phyloP scores from a whole-genome alignment of 345 rosid species.

The Lenwebbia sp. region DNA sequence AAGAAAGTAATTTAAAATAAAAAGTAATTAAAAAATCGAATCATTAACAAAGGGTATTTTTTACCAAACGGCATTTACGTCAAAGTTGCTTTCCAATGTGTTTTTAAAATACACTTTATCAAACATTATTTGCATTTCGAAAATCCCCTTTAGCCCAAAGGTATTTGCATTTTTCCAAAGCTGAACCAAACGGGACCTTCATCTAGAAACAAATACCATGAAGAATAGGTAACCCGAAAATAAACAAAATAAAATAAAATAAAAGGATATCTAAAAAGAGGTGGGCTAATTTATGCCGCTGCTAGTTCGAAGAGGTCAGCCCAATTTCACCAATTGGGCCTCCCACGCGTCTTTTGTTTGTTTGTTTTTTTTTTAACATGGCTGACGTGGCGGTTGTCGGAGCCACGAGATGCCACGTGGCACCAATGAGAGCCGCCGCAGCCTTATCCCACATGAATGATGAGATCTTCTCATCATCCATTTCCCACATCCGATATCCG shows the following conservation, averaged over 20 bases:
- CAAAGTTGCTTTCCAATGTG: too few species aligned
- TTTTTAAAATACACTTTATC: too few species aligned
- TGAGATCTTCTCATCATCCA: conserved; percentile 24
- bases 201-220: not conserved
- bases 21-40: too few species aligned
- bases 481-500: conserved; percentile 22
- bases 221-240: not conserved
- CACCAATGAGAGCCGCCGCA: conserved; percentile 20
- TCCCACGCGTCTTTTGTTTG: not conserved
- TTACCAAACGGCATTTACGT: too few species aligned
- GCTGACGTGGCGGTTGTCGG: not conserved
- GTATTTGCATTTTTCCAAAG: too few species aligned
- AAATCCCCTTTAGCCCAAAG: too few species aligned
- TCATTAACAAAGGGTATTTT: too few species aligned
- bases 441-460: conserved; percentile 52
- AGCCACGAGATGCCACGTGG: not conserved
- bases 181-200: too few species aligned
- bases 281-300: not conserved
- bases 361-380: not conserved
- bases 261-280: not conserved
- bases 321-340: not conserved
- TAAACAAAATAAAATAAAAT: accelerated
- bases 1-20: too few species aligned
- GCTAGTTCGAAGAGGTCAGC: not conserved
- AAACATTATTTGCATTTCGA: too few species aligned